Percentiles rank a stretch among this genome's conserved stretches.
Conservation (phyloP, 768 basidiomycete species). For the Russula olivacea region DNA sequence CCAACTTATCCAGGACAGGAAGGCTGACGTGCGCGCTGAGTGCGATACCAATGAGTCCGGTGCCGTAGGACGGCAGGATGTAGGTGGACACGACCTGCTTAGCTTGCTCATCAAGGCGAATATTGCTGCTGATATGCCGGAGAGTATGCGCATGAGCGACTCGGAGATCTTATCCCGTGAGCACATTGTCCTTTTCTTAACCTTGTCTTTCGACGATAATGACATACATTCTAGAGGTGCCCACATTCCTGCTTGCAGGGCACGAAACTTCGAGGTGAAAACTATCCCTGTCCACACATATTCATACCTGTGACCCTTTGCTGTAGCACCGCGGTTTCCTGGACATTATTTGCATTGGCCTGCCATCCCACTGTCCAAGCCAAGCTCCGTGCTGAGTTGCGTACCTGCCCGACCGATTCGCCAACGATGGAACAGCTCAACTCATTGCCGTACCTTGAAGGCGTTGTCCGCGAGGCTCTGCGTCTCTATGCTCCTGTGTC, state of each 20-base stretch:
- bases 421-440: slow-evolving; percentile 32
- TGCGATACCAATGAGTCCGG: neutral
- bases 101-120: slow-evolving; percentile 32
- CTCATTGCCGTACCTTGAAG: slow-evolving; percentile 33
- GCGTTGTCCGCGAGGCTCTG: slow-evolving; percentile 31
- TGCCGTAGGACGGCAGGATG: slow-evolving; percentile 18
- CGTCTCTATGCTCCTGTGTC: slow-evolving; percentile 29
- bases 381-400: slow-evolving; percentile 33
- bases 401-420: slow-evolving; percentile 24
- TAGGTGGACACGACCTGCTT: slow-evolving; percentile 29
- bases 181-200: neutral
- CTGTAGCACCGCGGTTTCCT: slow-evolving; percentile 30
- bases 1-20: slow-evolving; percentile 46
- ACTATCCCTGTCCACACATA: too few relatives aligned
- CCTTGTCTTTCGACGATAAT: neutral
- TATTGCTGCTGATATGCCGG: slow-evolving; percentile 30
- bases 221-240: slow-evolving; percentile 27
- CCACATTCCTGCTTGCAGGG: slow-evolving; percentile 32
- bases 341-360: slow-evolving; percentile 34
- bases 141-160: slow-evolving; percentile 29
- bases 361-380: slow-evolving; percentile 32
- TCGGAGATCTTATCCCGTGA: slow-evolving; percentile 31
- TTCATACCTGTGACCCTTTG: neutral
- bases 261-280: slow-evolving; percentile 28
- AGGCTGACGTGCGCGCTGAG: slow-evolving; percentile 31